Conservation (phyloP, 805 yeast genomes). For the Saccharomycopsis fermentans region DNA sequence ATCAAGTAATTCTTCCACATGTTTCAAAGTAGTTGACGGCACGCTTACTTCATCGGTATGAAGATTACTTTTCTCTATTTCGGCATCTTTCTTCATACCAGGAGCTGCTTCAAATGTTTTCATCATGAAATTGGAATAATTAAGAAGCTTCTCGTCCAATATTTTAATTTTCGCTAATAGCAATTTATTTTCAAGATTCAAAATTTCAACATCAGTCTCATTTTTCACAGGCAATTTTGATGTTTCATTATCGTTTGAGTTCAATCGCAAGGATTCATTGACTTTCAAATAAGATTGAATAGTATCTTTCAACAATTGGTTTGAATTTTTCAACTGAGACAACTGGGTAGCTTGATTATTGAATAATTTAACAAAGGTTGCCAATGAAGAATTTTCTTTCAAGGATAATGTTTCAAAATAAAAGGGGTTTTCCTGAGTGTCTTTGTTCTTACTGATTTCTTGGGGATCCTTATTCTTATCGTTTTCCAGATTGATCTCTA, state of each 20-base stretch:
- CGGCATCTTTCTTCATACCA: neutral
- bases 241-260: too few relatives aligned
- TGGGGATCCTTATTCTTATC: neutral
- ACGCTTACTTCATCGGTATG: neutral
- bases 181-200: constrained; percentile 46
- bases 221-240: constrained; percentile 21
- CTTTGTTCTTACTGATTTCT: neutral
- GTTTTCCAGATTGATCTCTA: neutral
- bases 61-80: neutral
- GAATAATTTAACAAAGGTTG: neutral
- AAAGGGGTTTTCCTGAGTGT: neutral
- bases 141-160: constrained; percentile 15
- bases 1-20: neutral
- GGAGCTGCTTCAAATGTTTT: constrained; percentile 19
- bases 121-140: constrained; percentile 23
- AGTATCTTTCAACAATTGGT: constrained; percentile 23
- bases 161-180: constrained; percentile 45
- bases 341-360: neutral
- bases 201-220: constrained; percentile 39
- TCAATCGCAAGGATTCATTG: neutral
- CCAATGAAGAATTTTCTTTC: neutral
- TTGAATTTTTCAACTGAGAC: constrained; percentile 19
- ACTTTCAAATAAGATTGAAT: constrained; percentile 22
- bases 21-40: neutral
- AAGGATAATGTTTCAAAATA: neutral